Evolutionary conservation across 106 monocot species (phyloP).

Genomic region (Agapanthus africanus): DNA sequence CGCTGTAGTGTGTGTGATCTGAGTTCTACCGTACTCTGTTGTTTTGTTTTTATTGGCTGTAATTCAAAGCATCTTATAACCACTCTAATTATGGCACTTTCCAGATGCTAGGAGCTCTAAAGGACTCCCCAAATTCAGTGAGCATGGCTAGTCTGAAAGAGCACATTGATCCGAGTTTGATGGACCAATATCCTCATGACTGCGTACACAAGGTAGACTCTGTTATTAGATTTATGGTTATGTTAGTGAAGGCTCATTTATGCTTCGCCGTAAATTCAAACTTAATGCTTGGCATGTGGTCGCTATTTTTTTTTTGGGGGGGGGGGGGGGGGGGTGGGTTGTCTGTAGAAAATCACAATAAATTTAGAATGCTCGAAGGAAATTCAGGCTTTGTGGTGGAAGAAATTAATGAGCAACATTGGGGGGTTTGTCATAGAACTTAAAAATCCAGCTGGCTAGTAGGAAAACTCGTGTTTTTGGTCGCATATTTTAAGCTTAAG

Average conservation of each 20-base stretch:
- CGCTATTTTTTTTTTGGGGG: too few relatives aligned
- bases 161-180: conserved; percentile 70
- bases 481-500: background rate
- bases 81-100: background rate
- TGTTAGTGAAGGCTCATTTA: background rate
- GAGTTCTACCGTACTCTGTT: background rate
- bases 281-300: too few relatives aligned
- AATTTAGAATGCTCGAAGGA: too few relatives aligned
- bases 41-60: background rate
- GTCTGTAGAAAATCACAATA: too few relatives aligned
- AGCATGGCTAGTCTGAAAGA: conserved; percentile 69
- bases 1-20: background rate
- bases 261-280: too few relatives aligned
- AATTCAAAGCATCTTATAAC: background rate
- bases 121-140: conserved; percentile 59
- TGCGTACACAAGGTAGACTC: conserved; percentile 74
- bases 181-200: conserved; percentile 86
- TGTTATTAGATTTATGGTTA: background rate
- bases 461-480: background rate
- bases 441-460: background rate
- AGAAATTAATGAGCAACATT: background rate
- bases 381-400: too few relatives aligned
- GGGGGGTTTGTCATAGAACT: background rate
- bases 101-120: conserved; percentile 84
- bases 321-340: too few relatives aligned